Evolutionary conservation across 2,329 filamentous ascomycete species (phyloP), one percentile per base, ranked within the genome.

Genomic region (Elsinoe fawcettii): DNA sequence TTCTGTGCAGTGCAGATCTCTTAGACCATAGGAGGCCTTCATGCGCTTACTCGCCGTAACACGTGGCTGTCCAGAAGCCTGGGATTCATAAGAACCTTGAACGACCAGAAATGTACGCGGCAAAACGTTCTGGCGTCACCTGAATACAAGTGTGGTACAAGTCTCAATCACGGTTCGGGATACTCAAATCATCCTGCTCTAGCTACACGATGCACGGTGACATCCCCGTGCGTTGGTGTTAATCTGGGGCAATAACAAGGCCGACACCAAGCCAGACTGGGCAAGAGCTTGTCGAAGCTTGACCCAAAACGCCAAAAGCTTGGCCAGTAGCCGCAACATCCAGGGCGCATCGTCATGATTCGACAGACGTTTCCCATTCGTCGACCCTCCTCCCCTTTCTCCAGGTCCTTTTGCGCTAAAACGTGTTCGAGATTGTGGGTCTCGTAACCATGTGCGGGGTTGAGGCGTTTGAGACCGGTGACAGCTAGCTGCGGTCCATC

Each of bases 271-370:
- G 8, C 41, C 20, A 25, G 41, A 22, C 22, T 9, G 22, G 22
- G 41, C 41, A 4, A n/a, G 22, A 46, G 22, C 41, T 46, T 46
- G 41, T 23, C 22, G 12, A 46, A 46, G 41, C 41, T 46, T 46
- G 41, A 23, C 41, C 41, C 41, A 46, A 22, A 12, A 20, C 41
- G 41, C 41, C 22, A 8, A 46, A 46, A 46, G 41, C 41, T 46
- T 46, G 41, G 41, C 41, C 22, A 12, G 41, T 9, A 46, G 41
- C 41, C 41, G 41, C 41, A 37, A 46, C 41, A 46, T 46, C 41
- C 20, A 46, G 3, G 41, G 8, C n/a, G 22, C 20, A 46, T 46
- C 41, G 20, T 25, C 41, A 46, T 46, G 41, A 12, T 37, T 12
- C 3, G 5, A 37, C 9, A 3, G 14, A n/a, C 14, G 34, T 37